Evolutionary conservation across 495 filamentous ascomycete genomes (phyloP).

Genomic region (Bacidia rubella): DNA sequence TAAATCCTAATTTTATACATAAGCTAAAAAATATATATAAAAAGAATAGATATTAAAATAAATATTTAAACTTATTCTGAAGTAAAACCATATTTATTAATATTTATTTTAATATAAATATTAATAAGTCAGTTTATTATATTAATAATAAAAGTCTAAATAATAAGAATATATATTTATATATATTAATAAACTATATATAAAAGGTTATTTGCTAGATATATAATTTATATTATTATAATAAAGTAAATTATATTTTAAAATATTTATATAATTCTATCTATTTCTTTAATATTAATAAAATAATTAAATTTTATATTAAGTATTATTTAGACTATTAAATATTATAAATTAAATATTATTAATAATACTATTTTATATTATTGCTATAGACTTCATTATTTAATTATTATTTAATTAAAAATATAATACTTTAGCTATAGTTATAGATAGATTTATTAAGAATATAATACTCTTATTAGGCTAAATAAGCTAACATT

Average conservation of each 20-base stretch:
- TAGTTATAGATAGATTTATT: too few species aligned
- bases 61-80: not conserved
- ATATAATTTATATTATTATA: not conserved
- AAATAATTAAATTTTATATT: not conserved
- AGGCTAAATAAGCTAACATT: not conserved
- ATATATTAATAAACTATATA: not conserved
- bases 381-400: not conserved
- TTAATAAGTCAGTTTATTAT: not conserved
- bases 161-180: not conserved
- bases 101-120: not conserved
- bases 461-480: too few species aligned
- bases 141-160: not conserved
- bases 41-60: not conserved
- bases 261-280: not conserved
- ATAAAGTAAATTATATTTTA: not conserved
- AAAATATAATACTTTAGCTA: too few species aligned
- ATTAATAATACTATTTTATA: not conserved
- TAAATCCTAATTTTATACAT: too few species aligned
- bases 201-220: not conserved
- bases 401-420: not conserved
- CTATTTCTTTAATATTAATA: not conserved
- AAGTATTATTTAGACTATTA: not conserved
- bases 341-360: not conserved
- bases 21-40: too few species aligned
- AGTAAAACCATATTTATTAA: too few species aligned